Evolutionary conservation across 2,329 filamentous ascomycete species (phyloP).

Genomic region (Coniella vitis): DNA sequence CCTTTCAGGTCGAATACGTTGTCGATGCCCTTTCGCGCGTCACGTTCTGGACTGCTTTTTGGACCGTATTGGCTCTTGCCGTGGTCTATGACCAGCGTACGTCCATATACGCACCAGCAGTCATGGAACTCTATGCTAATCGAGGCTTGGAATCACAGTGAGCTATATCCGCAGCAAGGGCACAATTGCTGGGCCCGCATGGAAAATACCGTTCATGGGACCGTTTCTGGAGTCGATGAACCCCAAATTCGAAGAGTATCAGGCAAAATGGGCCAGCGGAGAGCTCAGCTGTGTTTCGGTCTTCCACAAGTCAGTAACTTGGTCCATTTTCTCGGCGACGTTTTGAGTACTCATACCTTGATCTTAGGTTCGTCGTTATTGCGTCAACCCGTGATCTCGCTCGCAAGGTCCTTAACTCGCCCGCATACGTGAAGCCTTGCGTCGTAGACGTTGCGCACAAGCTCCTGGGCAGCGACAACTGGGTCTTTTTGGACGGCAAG

Average conservation of each 20-base stretch:
- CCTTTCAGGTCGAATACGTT: slow-evolving; percentile 49
- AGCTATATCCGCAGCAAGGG: slow-evolving; percentile 71
- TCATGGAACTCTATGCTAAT: background rate
- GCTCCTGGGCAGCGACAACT: slow-evolving; percentile 85
- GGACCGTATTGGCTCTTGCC: slow-evolving; percentile 64
- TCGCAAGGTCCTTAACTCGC: slow-evolving; percentile 94
- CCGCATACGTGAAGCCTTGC: slow-evolving; percentile 85
- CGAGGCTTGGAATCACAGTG: slow-evolving; percentile 41
- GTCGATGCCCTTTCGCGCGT: slow-evolving; percentile 51
- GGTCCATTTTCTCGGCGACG: background rate
- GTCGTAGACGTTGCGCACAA: slow-evolving; percentile 93
- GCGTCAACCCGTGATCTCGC: slow-evolving; percentile 92
- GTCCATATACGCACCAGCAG: slow-evolving; percentile 27
- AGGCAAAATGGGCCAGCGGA: slow-evolving; percentile 86
- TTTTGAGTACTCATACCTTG: slow-evolving; percentile 9
- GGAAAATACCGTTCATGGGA: slow-evolving; percentile 85
- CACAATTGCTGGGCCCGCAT: slow-evolving; percentile 64
- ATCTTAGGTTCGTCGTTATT: slow-evolving; percentile 83
- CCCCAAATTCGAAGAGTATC: slow-evolving; percentile 86
- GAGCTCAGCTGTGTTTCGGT: slow-evolving; percentile 94
- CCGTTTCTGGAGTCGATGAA: slow-evolving; percentile 89
- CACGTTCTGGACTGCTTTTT: slow-evolving; percentile 53
- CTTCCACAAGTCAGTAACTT: slow-evolving; percentile 83
- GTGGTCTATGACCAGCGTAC: slow-evolving; percentile 87
- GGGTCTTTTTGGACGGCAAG: slow-evolving; percentile 96